phyloP scores from a whole-genome alignment of 768 basidiomycete genomes.

The Suillus spraguei region DNA sequence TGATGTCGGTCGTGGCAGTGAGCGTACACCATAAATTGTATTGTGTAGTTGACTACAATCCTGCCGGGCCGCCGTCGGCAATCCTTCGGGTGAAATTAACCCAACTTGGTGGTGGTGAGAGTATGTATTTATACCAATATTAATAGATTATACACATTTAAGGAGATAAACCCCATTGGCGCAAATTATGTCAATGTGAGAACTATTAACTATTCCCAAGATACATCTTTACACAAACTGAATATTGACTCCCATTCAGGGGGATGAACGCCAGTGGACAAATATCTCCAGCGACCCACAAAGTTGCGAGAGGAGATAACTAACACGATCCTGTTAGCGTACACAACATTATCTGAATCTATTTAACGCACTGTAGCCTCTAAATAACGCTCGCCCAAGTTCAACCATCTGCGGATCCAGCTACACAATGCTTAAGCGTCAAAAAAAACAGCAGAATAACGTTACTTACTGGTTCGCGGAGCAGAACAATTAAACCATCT shows the following conservation, averaged over 20 bases:
- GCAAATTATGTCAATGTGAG: background rate
- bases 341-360: background rate
- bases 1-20: background rate
- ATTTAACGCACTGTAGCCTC: slow-evolving; percentile 48
- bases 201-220: slow-evolving; percentile 13
- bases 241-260: slow-evolving; percentile 56
- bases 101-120: background rate
- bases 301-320: slow-evolving; percentile 54
- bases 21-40: background rate
- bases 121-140: background rate
- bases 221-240: slow-evolving; percentile 45
- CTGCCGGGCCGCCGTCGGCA: background rate
- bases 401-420: slow-evolving; percentile 28
- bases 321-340: slow-evolving; percentile 25
- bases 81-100: background rate
- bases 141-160: background rate
- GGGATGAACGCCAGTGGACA: slow-evolving; percentile 34
- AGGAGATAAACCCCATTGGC: background rate
- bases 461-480: slow-evolving; percentile 51
- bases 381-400: slow-evolving; percentile 42
- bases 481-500: slow-evolving; percentile 60
- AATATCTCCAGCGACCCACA: slow-evolving; percentile 48
- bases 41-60: background rate
- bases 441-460: slow-evolving; percentile 3
- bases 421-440: slow-evolving; percentile 18